Percentiles rank a stretch among this genome's conserved stretches.
phyloP scores from a whole-genome alignment of 768 basidiomycete genomes.

The Mycena vitilis region DNA sequence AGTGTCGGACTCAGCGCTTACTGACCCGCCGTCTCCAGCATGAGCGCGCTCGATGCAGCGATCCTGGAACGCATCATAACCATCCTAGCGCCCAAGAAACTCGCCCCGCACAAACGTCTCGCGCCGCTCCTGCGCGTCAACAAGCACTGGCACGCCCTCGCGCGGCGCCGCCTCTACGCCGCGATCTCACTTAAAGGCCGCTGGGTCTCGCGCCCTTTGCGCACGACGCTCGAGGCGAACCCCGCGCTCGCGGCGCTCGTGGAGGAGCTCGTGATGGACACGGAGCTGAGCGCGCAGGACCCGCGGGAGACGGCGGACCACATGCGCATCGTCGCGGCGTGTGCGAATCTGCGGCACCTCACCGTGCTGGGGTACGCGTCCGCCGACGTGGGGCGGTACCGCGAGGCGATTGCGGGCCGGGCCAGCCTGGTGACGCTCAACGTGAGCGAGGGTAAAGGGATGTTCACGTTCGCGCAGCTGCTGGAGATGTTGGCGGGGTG shows the following conservation, averaged over 20 bases:
- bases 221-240: slow-evolving; percentile 15
- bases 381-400: slow-evolving; percentile 6
- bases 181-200: slow-evolving; percentile 27
- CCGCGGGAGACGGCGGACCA: slow-evolving; percentile 27
- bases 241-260: slow-evolving; percentile 14
- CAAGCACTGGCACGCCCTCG: slow-evolving; percentile 24
- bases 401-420: slow-evolving; percentile 11
- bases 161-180: slow-evolving; percentile 4
- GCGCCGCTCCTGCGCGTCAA: slow-evolving; percentile 28
- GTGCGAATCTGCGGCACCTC: slow-evolving; percentile 25
- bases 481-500: slow-evolving; percentile 23
- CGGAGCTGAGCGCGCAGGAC: slow-evolving; percentile 28
- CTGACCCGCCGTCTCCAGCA: not conserved
- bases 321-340: slow-evolving; percentile 24
- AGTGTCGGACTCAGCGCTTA: no score
- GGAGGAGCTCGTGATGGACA: slow-evolving; percentile 26
- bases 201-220: slow-evolving; percentile 27
- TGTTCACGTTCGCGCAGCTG: slow-evolving; percentile 26
- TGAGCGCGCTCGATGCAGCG: slow-evolving; percentile 19
- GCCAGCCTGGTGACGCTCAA: slow-evolving; percentile 17
- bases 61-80: slow-evolving; percentile 23
- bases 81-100: slow-evolving; percentile 28
- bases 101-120: slow-evolving; percentile 28
- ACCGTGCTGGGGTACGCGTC: slow-evolving; percentile 30
- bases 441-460: slow-evolving; percentile 26